Base-by-base conservation (phyloP, 208 protist species). In the Acanthamoeba rhysodes region DNA sequence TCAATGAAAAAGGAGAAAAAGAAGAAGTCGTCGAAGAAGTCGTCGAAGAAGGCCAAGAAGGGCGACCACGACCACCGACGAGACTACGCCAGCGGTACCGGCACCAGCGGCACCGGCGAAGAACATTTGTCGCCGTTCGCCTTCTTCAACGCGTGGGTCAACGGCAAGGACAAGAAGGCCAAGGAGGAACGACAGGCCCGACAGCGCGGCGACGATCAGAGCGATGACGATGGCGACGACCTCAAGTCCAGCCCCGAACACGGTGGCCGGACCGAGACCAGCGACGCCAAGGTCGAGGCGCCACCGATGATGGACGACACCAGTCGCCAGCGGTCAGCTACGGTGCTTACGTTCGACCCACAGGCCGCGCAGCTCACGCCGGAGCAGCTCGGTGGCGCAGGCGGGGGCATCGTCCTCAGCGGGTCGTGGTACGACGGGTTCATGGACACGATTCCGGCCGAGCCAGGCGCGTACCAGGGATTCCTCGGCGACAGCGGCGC, bases 101-200 rank as follows among this genome's bases (percentile, higher is more conserved):
- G 45, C 45, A 48, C 5, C 45, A 7, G 45, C 16, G 70, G 32
- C 18, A 34, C 18, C 22, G 10, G 7, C 41, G 74, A 84, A 18
- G 78, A 87, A 48, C 37, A 50, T 2, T 48, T 87, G 37, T 87
- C 78, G 78, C 78, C 78, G 20, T 87, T 87, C 45, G 78, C 78
- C 78, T 87, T 87, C 50, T 87, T 87, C 78, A 87, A 87, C 78
- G 78, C 78, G n/a, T 87, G 78, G 78, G 78, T 87, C 48, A 87
- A 87, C 50, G 78, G 78, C 48, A 87, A 87, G 50, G 78, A 87
- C 50, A 87, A 87, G 78, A 50, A 87, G 78, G 78, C 78, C 50
- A 87, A 87, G 78, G 78, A 87, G 78, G 78, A 87, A 34, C 78
- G 78, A 27, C 78, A 87, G 50, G 78, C 78, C 10, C 78, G 78